Conservation (phyloP, 208 protist genomes). For the Trypanosoma mega region DNA sequence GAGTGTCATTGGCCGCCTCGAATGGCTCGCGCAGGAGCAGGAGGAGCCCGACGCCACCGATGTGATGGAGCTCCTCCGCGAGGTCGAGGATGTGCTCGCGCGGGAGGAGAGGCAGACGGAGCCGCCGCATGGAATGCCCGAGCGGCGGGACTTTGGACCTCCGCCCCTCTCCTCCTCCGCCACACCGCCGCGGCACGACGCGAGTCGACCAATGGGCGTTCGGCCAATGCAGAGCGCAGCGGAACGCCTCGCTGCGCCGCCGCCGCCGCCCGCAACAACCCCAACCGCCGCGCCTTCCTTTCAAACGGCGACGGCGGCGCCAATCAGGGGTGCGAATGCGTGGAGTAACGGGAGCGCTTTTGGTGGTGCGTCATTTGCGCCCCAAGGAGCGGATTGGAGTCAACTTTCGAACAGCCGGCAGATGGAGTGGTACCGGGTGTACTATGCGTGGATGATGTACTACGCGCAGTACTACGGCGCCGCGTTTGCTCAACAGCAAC, state of each 20-base stretch:
- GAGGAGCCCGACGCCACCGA: conserved; percentile 25
- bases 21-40: conserved; percentile 17
- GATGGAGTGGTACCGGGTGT: conserved; percentile 52
- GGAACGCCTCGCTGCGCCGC: not conserved
- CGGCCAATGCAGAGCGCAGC: not conserved
- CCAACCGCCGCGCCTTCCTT: conserved; percentile 23
- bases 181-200: too few relatives aligned
- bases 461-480: conserved; percentile 58
- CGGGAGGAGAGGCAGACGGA: conserved; percentile 9
- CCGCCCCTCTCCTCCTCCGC: too few relatives aligned
- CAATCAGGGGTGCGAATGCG: too few relatives aligned
- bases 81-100: conserved; percentile 34
- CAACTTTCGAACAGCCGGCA: conserved; percentile 14
- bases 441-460: conserved; percentile 69
- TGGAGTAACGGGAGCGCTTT: too few relatives aligned
- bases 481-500: conserved; percentile 16
- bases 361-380: not conserved
- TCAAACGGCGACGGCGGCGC: not conserved
- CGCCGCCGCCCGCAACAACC: conserved; percentile 17
- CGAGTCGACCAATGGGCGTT: conserved; percentile 9
- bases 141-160: too few relatives aligned
- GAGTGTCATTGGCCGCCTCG: conserved; percentile 29
- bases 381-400: conserved; percentile 17
- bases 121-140: too few relatives aligned
- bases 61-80: conserved; percentile 34